Evolutionary conservation across 768 basidiomycete genomes (phyloP), one percentile per base, ranked within the genome.

Genomic region (Agrocybe praecox): DNA sequence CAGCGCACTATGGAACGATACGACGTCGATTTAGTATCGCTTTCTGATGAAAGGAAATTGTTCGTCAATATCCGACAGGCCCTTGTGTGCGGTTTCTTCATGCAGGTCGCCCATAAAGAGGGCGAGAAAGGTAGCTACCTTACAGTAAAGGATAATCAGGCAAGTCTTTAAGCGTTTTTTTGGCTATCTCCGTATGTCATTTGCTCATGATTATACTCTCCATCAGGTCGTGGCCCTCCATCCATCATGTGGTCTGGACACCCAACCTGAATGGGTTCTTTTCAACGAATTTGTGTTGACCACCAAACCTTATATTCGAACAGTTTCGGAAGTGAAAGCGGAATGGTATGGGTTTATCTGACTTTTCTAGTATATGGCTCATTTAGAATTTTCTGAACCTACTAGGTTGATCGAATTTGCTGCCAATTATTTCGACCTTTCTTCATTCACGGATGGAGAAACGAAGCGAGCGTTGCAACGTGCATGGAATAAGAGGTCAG

Each of bases 251-350:
- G 94, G 94, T 26, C 75, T 97, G 46, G 91, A 94, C 59, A 84
- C 84, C 11, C 88, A 88, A 56, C 95, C 95, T 2, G 93, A 95
- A 64, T 96, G 93, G 94, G 92, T 96, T 2, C 69, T 92, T 9
- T 95, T 90, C 78, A 94, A 96, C 66, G 95, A 96, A 73, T 99
- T 98, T 63, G 94, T 98, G 10, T 74, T 98, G 62, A 98, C 96
- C 7, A 92, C 92, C 6, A 74, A 87, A 47, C 87, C 83, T 57
- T 98, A 90, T 67, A 95, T 99, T 67, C 87, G 97, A 24, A 96
- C 92, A 0, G 93, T 96, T 18, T 88, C 95, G 0, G 93, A 94
- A 52, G 82, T 96, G 53, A 79, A 82, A 66, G 81, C 89, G 2
- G 94, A 96, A 65, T 98, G 97, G 94, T 92, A 67, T 36, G 61